A percentile compares a stretch with the other conserved stretches of the same genome.
These are phyloP conservation scores for Diaporthe ilicicola DNA, from an alignment of 2,329 filamentous ascomycete genomes.

Conservation along the genomic window DNA sequence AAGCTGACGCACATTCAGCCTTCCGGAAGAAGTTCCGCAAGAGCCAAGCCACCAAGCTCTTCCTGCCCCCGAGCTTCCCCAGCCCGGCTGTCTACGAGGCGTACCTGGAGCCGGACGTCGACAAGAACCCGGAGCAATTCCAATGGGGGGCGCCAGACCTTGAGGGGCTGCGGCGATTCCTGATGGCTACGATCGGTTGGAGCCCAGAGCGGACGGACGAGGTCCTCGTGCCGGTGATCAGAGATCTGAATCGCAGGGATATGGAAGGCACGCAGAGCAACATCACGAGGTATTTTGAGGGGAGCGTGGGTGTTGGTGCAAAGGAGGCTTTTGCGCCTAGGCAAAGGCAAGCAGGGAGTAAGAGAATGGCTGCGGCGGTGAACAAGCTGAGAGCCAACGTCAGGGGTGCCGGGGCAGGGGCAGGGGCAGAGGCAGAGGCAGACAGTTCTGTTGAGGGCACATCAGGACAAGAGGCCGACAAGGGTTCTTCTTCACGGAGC, in stretches of 20 bases:
- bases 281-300: constrained; percentile 91
- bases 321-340: constrained; percentile 75
- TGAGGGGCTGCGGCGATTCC: constrained; percentile 80
- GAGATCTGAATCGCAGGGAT: constrained; percentile 90
- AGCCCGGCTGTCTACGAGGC: constrained; percentile 80
- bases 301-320: constrained; percentile 72
- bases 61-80: constrained; percentile 83
- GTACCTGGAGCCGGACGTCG: constrained; percentile 88
- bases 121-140: constrained; percentile 79
- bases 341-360: constrained; percentile 71
- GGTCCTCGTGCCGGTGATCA: constrained; percentile 92
- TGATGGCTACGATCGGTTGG: constrained; percentile 96
- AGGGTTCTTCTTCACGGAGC: constrained; percentile 28
- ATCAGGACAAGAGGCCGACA: not conserved
- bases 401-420: constrained; percentile 34
- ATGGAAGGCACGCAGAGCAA: constrained; percentile 94
- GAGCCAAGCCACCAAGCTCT: constrained; percentile 82
- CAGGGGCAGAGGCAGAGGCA: not conserved
- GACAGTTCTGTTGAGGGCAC: constrained; percentile 33
- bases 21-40: constrained; percentile 91
- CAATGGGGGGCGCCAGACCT: constrained; percentile 97
- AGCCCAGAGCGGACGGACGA: constrained; percentile 91
- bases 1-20: constrained; percentile 63
- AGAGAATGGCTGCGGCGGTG: constrained; percentile 80
- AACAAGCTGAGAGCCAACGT: constrained; percentile 67